Base-by-base conservation (phyloP, 768 basidiomycete genomes). In the Clavaria fumosa region DNA sequence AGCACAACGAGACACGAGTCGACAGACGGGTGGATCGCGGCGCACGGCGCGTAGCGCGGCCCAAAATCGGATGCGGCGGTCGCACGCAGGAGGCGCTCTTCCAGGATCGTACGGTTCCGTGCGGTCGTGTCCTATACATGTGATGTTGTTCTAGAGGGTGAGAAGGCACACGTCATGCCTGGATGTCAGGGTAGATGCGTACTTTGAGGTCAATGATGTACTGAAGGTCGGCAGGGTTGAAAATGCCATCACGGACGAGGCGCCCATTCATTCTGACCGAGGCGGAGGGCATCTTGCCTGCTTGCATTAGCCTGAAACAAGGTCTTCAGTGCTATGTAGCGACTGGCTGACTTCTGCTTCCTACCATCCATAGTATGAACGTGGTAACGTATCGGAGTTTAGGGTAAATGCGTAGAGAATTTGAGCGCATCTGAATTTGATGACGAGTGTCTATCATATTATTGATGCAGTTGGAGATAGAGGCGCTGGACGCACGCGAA, bases 301-400 rank as follows among this genome's bases (percentile, higher is more conserved):
- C 82, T 43, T 67, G 64, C 18, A 62, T 58, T 20, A 89, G 80
- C 86, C 85, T 88, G 37, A 22, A 36, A 5, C 12, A 9, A 34
- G 3, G 7, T n/a, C 1, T 1, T 26, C 14, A 20, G n/a, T 15
- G 18, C 11, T 15, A 18, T 14, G 12, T 20, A 17, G 6, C 43
- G 12, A 15, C 24, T 17, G 23, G 11, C 36, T 7, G 31, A 20
- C 34, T 14, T 7, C 20, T 4, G 41, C n/a, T 17, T 45, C 67
- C 31, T 43, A 85, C 88, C 88, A 93, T 27, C 53, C 54, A 17
- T 61, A 65, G 47, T 93, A 93, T 10, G 79, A 78, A 34, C 59
- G 60, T n/a, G 84, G 75, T 17, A 93, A 70, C 3, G 86, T 88
- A 41, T 90, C 85, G 12, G 84, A 88, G 27, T 80, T 67, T 24